A percentile compares a stretch with the other conserved stretches of the same genome.
phyloP scores from a whole-genome alignment of 345 rosid genomes.

The Turnera subulata region DNA sequence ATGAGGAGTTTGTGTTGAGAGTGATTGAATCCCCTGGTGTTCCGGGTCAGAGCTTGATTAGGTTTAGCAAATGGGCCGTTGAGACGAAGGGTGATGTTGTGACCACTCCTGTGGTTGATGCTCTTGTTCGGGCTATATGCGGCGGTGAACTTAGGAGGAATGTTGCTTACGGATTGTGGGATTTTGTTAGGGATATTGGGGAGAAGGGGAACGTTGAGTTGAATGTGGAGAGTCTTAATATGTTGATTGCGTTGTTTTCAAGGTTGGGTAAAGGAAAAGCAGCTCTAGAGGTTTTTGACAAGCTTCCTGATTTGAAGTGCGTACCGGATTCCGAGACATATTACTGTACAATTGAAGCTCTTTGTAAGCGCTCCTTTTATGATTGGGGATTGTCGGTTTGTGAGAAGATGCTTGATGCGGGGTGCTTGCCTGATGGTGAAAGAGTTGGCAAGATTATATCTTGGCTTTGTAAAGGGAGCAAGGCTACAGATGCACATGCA shows the following conservation, averaged over 20 bases:
- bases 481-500: conserved; percentile 48
- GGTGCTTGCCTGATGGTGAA: conserved; percentile 40
- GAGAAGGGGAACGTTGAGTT: conserved; percentile 32
- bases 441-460: conserved; percentile 60
- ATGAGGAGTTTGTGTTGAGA: conserved; percentile 43
- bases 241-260: conserved; percentile 57
- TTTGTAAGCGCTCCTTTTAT: conserved; percentile 44
- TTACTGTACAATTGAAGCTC: conserved; percentile 60
- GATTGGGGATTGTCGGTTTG: conserved; percentile 58
- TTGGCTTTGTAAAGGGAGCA: conserved; percentile 64
- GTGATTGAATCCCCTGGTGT: conserved; percentile 54
- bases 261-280: conserved; percentile 68
- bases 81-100: conserved; percentile 28
- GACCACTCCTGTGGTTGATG: conserved; percentile 36
- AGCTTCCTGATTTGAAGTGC: conserved; percentile 52
- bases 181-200: conserved; percentile 56
- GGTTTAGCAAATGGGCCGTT: conserved; percentile 60
- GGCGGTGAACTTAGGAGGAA: conserved; percentile 36
- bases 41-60: conserved; percentile 50
- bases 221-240: conserved; percentile 50
- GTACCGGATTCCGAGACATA: conserved; percentile 47
- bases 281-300: conserved; percentile 62
- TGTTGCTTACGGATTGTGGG: conserved; percentile 65
- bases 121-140: conserved; percentile 45
- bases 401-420: conserved; percentile 61